phyloP scores from a whole-genome alignment of 2,329 filamentous ascomycete genomes.

The Fusarium devonianum region DNA sequence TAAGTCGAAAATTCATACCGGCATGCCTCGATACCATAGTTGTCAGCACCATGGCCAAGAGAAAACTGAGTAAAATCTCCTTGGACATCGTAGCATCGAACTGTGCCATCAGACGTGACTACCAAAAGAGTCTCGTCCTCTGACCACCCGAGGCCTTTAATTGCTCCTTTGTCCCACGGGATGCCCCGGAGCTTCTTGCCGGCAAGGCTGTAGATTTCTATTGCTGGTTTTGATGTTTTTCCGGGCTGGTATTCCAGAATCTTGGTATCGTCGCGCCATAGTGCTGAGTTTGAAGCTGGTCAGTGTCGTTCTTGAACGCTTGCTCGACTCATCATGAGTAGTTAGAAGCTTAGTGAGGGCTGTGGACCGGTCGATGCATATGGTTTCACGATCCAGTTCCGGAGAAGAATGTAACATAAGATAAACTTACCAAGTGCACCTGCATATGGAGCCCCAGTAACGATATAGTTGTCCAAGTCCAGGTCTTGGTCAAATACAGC shows the following conservation, averaged over 20 bases:
- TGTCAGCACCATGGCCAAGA: slow-evolving; percentile 86
- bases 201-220: slow-evolving; percentile 93
- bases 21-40: slow-evolving; percentile 86
- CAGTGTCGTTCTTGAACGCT: not conserved
- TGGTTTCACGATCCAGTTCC: too few relatives aligned
- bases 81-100: slow-evolving; percentile 91
- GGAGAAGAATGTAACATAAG: too few relatives aligned
- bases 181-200: slow-evolving; percentile 87
- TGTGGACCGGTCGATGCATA: not conserved
- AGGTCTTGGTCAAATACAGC: slow-evolving; percentile 91
- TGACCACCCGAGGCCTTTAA: slow-evolving; percentile 93
- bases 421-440: slow-evolving; percentile 83
- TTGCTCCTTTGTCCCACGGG: slow-evolving; percentile 87
- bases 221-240: slow-evolving; percentile 77
- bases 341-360: not conserved
- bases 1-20: slow-evolving; percentile 50
- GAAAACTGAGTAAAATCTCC: slow-evolving; percentile 95
- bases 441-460: slow-evolving; percentile 90
- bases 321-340: slow-evolving; percentile 14
- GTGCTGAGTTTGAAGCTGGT: slow-evolving; percentile 60
- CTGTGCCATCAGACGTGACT: slow-evolving; percentile 86
- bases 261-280: slow-evolving; percentile 89
- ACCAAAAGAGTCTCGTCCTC: slow-evolving; percentile 93
- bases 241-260: slow-evolving; percentile 78
- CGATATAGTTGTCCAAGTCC: slow-evolving; percentile 92